Percentiles rank a stretch among this genome's conserved stretches.
Conservation (phyloP, 495 filamentous ascomycete genomes). For the Cetradonia linearis region DNA sequence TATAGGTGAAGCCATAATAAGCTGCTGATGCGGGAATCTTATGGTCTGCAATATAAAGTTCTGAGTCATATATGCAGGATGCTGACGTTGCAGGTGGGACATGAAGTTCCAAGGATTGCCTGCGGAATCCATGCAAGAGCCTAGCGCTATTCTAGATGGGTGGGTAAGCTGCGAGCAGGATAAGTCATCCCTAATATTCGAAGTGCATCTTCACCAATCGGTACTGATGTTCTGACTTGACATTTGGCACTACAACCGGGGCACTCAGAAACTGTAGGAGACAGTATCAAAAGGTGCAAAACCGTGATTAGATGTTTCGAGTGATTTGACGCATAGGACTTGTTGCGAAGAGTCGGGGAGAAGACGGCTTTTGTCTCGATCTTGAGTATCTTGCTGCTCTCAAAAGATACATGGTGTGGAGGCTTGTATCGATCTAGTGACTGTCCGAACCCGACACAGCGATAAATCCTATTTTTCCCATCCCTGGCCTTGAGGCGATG, state of each 20-base stretch:
- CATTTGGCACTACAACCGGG: background rate
- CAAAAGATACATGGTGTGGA: too few relatives aligned
- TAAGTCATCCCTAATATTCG: background rate
- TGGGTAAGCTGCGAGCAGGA: background rate
- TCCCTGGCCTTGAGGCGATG: too few relatives aligned
- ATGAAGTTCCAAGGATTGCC: background rate
- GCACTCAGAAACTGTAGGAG: background rate
- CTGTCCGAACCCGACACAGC: too few relatives aligned
- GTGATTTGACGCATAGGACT: too few relatives aligned
- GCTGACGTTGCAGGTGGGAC: background rate
- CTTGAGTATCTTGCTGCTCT: too few relatives aligned
- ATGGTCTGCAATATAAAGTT: background rate
- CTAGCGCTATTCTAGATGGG: background rate
- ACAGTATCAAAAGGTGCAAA: background rate
- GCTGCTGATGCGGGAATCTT: too few relatives aligned
- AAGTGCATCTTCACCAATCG: background rate
- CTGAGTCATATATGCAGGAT: background rate
- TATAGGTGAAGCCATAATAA: too few relatives aligned
- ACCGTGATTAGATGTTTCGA: background rate
- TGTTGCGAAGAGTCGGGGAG: too few relatives aligned
- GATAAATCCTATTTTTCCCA: too few relatives aligned
- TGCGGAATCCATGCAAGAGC: background rate
- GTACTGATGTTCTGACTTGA: background rate
- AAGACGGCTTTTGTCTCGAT: background rate
- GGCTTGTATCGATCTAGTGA: too few relatives aligned